Percentiles rank a stretch among this genome's conserved stretches.
Conservation (phyloP, 805 yeast genomes). For the Zygosaccharomyces bailii region DNA sequence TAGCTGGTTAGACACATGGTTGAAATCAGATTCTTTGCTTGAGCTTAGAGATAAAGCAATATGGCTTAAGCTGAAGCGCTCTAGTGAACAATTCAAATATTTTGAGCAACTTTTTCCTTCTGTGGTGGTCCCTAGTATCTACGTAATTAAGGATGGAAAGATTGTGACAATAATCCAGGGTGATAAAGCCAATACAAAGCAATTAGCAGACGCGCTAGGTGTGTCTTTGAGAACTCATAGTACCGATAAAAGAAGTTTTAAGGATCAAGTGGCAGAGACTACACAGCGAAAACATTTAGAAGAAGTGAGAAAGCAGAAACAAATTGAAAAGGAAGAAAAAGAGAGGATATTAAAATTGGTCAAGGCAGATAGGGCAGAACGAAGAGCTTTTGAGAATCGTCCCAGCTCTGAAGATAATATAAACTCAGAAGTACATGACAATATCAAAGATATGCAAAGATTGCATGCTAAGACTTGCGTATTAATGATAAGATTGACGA, state of each 20-base stretch:
- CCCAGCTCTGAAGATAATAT: conserved; percentile 10
- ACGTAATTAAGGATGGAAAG: conserved; percentile 48
- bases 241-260: conserved; percentile 28
- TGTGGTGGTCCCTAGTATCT: conserved; percentile 51
- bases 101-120: conserved; percentile 57
- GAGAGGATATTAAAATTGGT: conserved; percentile 52
- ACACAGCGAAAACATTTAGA: conserved; percentile 28
- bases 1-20: conserved; percentile 32
- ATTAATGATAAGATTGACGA: conserved; percentile 60
- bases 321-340: conserved; percentile 47
- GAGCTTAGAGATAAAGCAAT: conserved; percentile 31
- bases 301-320: conserved; percentile 22
- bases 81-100: conserved; percentile 42
- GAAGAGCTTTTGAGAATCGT: conserved; percentile 28
- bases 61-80: conserved; percentile 41
- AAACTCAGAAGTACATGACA: conserved; percentile 27
- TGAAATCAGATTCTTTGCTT: conserved; percentile 17
- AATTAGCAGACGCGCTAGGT: conserved; percentile 3
- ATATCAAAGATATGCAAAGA: conserved; percentile 26
- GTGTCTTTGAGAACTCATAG: conserved; percentile 4
- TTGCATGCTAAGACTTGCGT: conserved; percentile 36
- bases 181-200: conserved; percentile 21
- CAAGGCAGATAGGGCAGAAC: conserved; percentile 36
- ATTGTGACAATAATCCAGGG: conserved; percentile 44
- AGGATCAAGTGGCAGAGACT: conserved; percentile 42